Conservation (phyloP, 2,329 filamentous ascomycete genomes). For the Torrubiella hemipterigena region DNA sequence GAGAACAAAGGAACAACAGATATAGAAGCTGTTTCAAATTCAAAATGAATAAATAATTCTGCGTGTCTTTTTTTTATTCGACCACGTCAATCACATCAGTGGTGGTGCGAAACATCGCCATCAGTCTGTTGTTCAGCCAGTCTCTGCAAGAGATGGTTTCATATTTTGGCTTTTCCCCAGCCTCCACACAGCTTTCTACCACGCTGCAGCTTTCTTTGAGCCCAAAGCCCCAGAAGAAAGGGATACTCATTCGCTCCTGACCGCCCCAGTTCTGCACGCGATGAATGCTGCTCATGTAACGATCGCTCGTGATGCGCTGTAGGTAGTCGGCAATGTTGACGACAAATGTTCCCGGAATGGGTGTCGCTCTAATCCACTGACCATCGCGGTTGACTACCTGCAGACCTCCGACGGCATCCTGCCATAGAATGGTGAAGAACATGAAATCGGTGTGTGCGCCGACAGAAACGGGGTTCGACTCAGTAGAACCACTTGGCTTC, state of each 20-base stretch:
- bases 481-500: too few relatives aligned
- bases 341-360: slow-evolving; percentile 12
- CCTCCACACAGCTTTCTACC: slow-evolving; percentile 28
- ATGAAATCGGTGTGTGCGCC: slow-evolving; percentile 22
- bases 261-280: slow-evolving; percentile 20
- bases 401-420: slow-evolving; percentile 21
- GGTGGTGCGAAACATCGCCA: slow-evolving; percentile 21
- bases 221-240: slow-evolving; percentile 44
- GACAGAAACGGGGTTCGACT: neutral
- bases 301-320: slow-evolving; percentile 13
- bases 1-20: too few relatives aligned
- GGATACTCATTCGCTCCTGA: slow-evolving; percentile 29
- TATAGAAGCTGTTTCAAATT: too few relatives aligned
- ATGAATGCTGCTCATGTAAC: slow-evolving; percentile 11
- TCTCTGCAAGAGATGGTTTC: slow-evolving; percentile 25
- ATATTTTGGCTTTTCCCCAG: slow-evolving; percentile 22
- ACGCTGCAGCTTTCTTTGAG: slow-evolving; percentile 37
- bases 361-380: slow-evolving; percentile 13
- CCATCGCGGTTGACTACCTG: slow-evolving; percentile 12
- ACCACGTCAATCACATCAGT: neutral
- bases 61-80: too few relatives aligned
- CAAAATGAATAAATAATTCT: too few relatives aligned
- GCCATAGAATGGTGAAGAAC: slow-evolving; percentile 17
- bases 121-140: slow-evolving; percentile 22
- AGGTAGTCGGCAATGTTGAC: slow-evolving; percentile 16